A percentile compares a stretch with the other conserved stretches of the same genome.
These are phyloP conservation scores for Apium graveolens DNA, from an alignment of 129 eudicot species.

Conservation along the genomic window DNA sequence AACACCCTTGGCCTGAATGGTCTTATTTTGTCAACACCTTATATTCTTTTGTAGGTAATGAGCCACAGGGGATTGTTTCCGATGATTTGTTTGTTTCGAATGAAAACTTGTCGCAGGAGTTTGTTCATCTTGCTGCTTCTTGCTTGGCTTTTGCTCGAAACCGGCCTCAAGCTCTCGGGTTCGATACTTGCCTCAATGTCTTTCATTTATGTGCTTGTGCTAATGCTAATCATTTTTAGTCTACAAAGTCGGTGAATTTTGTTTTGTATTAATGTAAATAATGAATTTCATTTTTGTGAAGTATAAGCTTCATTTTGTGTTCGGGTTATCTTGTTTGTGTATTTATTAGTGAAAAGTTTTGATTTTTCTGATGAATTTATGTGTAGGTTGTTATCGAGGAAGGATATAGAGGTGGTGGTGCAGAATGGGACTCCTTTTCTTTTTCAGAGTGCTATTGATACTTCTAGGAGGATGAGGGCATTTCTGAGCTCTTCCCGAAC, in stretches of 20 bases:
- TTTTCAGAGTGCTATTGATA: conserved; percentile 53
- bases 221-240: neutral
- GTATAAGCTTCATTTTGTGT: neutral
- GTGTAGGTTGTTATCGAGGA: conserved; percentile 58
- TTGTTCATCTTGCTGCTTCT: conserved; percentile 40
- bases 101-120: conserved; percentile 43
- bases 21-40: conserved; percentile 28
- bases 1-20: conserved; percentile 79
- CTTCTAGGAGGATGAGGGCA: conserved; percentile 54
- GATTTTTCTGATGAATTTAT: neutral
- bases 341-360: neutral
- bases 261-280: neutral
- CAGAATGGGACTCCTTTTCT: conserved; percentile 67
- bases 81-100: conserved; percentile 46
- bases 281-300: neutral
- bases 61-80: neutral
- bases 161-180: conserved; percentile 57
- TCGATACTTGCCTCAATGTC: neutral
- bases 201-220: neutral
- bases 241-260: neutral
- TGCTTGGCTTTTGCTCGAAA: conserved; percentile 54
- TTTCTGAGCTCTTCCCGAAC: conserved; percentile 30
- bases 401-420: conserved; percentile 58
- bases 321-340: neutral
- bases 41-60: conserved; percentile 10